These are phyloP conservation scores for Lolium perenne DNA, from an alignment of 176 grass and related monocot species.

Conservation along the genomic window DNA sequence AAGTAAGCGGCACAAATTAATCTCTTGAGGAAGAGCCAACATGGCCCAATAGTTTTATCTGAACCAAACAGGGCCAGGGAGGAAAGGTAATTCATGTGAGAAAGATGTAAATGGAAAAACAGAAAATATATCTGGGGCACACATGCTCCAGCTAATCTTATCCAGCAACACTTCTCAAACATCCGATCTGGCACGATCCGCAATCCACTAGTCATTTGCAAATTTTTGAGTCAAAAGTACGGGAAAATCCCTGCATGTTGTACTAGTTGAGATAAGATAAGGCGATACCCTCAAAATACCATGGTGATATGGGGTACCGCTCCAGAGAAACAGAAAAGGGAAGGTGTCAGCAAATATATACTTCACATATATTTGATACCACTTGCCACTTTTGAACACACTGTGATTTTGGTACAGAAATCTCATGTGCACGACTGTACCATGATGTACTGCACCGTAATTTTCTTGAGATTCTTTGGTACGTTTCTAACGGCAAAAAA, in stretches of 20 bases:
- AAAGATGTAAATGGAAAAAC: constrained; percentile 6
- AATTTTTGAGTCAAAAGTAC: background rate
- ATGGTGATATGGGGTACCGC: background rate
- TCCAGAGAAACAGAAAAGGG: background rate
- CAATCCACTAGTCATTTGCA: background rate
- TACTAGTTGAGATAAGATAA: background rate
- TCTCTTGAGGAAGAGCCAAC: background rate
- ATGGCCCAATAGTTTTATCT: background rate
- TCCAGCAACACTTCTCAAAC: background rate
- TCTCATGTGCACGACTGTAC: background rate
- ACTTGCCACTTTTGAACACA: background rate
- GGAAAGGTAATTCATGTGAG: background rate
- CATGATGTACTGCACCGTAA: background rate
- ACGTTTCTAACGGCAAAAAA: background rate
- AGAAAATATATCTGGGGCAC: background rate
- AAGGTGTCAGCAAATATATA: background rate
- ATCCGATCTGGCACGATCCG: background rate
- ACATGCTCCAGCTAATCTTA: constrained; percentile 15
- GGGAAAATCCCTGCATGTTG: background rate
- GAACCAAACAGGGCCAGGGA: background rate
- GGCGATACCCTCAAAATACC: constrained; percentile 1
- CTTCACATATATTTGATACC: background rate
- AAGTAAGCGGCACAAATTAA: background rate
- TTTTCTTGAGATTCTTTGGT: background rate
- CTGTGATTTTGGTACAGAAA: background rate